Conservation (phyloP, 2,329 filamentous ascomycete species). For the Thyridium curvatum region DNA sequence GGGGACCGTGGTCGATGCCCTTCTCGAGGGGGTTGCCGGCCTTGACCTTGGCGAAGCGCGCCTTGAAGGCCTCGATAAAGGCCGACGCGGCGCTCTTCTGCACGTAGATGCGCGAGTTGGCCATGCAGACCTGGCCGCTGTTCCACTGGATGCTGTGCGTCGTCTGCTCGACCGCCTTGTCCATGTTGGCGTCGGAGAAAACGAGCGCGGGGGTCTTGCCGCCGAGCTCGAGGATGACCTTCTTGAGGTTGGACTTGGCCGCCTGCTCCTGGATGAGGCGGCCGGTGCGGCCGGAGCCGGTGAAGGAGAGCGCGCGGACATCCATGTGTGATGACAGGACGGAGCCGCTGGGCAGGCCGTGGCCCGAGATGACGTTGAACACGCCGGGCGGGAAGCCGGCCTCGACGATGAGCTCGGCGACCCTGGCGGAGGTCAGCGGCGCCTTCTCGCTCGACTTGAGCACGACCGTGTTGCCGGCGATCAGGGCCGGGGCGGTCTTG, state of each 20-base stretch:
- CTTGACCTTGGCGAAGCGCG: slow-evolving; percentile 31
- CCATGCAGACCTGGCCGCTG: slow-evolving; percentile 43
- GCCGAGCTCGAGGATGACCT: slow-evolving; percentile 54
- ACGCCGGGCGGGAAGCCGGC: slow-evolving; percentile 66
- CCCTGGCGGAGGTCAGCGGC: slow-evolving; percentile 47
- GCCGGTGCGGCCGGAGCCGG: slow-evolving; percentile 52
- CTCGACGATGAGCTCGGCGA: slow-evolving; percentile 56
- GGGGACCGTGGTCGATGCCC: slow-evolving; percentile 31
- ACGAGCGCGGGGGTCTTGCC: slow-evolving; percentile 55
- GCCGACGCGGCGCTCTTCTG: slow-evolving; percentile 26
- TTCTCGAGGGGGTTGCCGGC: slow-evolving; percentile 26
- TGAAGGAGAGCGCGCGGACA: slow-evolving; percentile 58
- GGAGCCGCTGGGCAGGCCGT: slow-evolving; percentile 31
- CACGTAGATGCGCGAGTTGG: slow-evolving; percentile 40
- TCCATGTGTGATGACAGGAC: slow-evolving; percentile 13
- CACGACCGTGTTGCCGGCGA: slow-evolving; percentile 50
- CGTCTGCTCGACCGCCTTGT: slow-evolving; percentile 47
- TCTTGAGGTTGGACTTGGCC: slow-evolving; percentile 53
- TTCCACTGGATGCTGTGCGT: slow-evolving; percentile 27
- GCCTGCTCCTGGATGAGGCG: slow-evolving; percentile 55
- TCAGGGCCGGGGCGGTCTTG: slow-evolving; percentile 59
- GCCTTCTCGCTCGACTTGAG: slow-evolving; percentile 54
- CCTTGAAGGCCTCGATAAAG: slow-evolving; percentile 32
- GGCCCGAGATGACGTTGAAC: slow-evolving; percentile 61
- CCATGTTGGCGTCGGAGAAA: slow-evolving; percentile 52